These are phyloP conservation scores for Clavulina sp. DNA, from an alignment of 768 basidiomycete species.

Conservation along the genomic window DNA sequence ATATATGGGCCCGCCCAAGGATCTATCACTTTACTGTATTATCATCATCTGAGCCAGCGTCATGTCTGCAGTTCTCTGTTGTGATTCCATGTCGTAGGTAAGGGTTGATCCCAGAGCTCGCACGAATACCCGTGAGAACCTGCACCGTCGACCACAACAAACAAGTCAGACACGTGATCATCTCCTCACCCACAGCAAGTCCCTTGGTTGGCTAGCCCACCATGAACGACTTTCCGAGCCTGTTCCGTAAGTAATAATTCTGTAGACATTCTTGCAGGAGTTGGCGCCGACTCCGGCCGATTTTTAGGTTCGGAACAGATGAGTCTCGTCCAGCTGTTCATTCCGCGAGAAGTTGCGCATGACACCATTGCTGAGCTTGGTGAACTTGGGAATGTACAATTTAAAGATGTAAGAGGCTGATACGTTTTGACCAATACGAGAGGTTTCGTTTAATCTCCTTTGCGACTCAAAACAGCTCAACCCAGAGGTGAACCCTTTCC, in stretches of 20 bases:
- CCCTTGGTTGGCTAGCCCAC: neutral
- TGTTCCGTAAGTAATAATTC: constrained; percentile 11
- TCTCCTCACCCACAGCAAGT: too few relatives aligned
- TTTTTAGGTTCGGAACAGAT: constrained; percentile 85
- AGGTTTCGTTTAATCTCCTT: neutral
- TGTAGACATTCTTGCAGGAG: neutral
- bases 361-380: constrained; percentile 91
- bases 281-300: neutral
- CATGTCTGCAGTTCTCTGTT: too few relatives aligned
- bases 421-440: neutral
- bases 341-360: constrained; percentile 94
- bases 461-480: constrained; percentile 48
- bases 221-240: constrained; percentile 13
- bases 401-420: constrained; percentile 66
- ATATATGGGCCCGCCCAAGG: too few relatives aligned
- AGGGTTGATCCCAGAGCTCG: too few relatives aligned
- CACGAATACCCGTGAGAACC: too few relatives aligned
- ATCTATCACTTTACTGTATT: too few relatives aligned
- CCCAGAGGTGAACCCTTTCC: constrained; percentile 89
- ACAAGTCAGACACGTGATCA: neutral
- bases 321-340: constrained; percentile 94
- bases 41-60: too few relatives aligned
- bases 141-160: neutral
- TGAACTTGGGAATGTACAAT: constrained; percentile 88
- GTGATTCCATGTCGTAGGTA: too few relatives aligned